These are phyloP conservation scores for Kentomonas sorsogonicus DNA, from an alignment of 208 protist genomes.

Conservation along the genomic window DNA sequence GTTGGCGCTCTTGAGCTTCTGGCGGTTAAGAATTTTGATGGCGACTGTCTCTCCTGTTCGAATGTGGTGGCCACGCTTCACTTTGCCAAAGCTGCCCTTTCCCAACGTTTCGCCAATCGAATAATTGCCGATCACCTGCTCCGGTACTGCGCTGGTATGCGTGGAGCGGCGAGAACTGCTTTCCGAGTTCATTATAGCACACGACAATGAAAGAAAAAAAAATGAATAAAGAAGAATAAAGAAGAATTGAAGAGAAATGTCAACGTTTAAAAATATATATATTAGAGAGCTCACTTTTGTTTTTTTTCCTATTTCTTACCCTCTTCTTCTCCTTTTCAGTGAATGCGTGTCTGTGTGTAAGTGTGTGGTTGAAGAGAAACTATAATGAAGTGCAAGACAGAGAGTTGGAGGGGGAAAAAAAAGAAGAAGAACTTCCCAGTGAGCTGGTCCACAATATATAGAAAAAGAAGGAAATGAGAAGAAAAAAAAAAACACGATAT, in stretches of 20 bases:
- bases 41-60: constrained; percentile 95
- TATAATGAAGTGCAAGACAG: neutral
- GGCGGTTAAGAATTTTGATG: constrained; percentile 99
- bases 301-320: neutral
- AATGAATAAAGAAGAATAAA: constrained; percentile 9
- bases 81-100: constrained; percentile 99
- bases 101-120: constrained; percentile 97
- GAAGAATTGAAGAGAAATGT: neutral
- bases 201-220: constrained; percentile 6
- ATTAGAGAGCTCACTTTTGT: too few species aligned
- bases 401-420: constrained; percentile 1
- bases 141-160: constrained; percentile 8
- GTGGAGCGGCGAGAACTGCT: neutral
- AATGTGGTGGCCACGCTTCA: constrained; percentile 97
- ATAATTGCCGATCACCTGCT: constrained; percentile 95
- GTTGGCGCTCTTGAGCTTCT: constrained; percentile 93
- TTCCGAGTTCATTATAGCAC: neutral
- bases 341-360: neutral
- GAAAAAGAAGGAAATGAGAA: neutral
- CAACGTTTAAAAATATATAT: too few species aligned
- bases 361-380: neutral
- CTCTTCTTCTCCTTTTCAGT: neutral
- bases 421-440: neutral
- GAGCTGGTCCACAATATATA: neutral
- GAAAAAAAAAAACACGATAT: neutral